Evolutionary conservation across 2,329 filamentous ascomycete species (phyloP), one percentile per base, ranked within the genome.

Genomic region (Colletotrichum viniferum): DNA sequence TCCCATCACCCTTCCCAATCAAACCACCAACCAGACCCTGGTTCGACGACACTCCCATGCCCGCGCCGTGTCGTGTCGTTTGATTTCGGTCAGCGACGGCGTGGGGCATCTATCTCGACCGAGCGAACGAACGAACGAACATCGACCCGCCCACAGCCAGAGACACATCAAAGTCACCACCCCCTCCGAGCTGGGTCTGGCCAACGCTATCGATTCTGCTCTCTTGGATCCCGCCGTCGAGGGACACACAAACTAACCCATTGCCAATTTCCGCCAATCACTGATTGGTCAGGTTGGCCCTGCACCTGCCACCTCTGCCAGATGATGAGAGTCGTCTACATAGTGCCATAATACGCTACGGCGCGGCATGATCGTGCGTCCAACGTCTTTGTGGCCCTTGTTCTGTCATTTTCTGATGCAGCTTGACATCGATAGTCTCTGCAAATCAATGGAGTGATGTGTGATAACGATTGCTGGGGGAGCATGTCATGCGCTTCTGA

Each of bases 341-440:
- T 64, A 64, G 30, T 56, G 21, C 52, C 21, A 56, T 32, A 32
- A 32, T 55, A 66, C 43, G 30, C 48, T 30, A 26, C 48, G 48
- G 24, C 52, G 66, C 64, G 28, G 52, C 66, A 12, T 69, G 38
- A 63, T 69, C 26, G 52, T 65, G 28, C 65, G 26, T 38, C 61
- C 24, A 52, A 74, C 38, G 48, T 56, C 71, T 66, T 65, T 58
- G 36, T 55, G 36, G 63, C 26, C 43, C 56, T 24, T 38, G 30
- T 34, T 43, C 55, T 36, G 28, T 61, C 21, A 55, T 36, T 36
- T 38, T 36, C 21, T 38, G 73, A 16, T 26, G 65, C 62, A 60
- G 64, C 73, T 77, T 58, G 64, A 76, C 71, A 77, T 80, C 76
- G 73, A 80, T 79, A 79, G 78, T 79, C 60, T 71, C n/a, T 75